phyloP scores from a whole-genome alignment of 495 filamentous ascomycete species.

The Lindgomyces ingoldianus region DNA sequence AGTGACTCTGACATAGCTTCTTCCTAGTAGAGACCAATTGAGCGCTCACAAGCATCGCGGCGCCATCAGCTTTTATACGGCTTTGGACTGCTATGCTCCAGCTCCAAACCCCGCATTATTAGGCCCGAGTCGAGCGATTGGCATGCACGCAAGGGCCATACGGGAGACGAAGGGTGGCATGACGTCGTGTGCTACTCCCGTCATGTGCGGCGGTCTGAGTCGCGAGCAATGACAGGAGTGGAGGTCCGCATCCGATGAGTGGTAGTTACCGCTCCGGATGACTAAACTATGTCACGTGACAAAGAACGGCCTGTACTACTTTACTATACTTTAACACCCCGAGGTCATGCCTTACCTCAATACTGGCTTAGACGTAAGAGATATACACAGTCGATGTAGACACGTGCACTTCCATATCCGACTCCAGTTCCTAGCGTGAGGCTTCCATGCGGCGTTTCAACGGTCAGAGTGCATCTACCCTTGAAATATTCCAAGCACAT shows the following conservation, averaged over 20 bases:
- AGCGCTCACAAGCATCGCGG: neutral
- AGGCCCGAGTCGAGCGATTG: neutral
- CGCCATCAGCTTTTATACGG: neutral
- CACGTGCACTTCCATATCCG: too few species aligned
- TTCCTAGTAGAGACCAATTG: neutral
- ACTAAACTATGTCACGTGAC: too few species aligned
- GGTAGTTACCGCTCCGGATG: neutral
- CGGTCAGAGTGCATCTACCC: too few species aligned
- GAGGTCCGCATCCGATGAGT: constrained; percentile 1
- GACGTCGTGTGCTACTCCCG: neutral
- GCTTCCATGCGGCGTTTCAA: too few species aligned
- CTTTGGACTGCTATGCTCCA: neutral
- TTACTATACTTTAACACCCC: too few species aligned
- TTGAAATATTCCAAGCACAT: too few species aligned
- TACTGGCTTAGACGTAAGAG: too few species aligned
- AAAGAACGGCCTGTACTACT: too few species aligned
- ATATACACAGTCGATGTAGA: too few species aligned
- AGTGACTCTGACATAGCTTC: constrained; percentile 13
- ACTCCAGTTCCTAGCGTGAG: too few species aligned
- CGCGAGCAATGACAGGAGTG: neutral
- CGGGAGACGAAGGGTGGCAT: neutral
- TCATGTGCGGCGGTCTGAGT: neutral
- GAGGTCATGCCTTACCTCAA: too few species aligned
- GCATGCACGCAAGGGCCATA: neutral
- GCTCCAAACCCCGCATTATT: constrained; percentile 5